phyloP scores from a whole-genome alignment of 2,329 filamentous ascomycete genomes.

The Exophiala oligosperma region DNA sequence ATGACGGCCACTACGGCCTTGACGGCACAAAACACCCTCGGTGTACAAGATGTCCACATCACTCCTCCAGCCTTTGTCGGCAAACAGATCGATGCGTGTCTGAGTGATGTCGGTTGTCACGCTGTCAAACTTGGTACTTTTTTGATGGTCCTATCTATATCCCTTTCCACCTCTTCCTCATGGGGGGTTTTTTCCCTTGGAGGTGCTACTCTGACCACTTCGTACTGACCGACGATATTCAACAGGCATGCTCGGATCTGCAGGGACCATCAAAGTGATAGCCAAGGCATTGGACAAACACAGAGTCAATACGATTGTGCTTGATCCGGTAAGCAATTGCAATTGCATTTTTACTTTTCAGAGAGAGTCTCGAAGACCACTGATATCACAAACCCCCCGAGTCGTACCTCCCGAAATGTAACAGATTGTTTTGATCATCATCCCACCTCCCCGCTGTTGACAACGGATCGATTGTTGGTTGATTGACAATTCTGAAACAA shows the following conservation, averaged over 20 bases:
- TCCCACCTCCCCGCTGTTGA: too few relatives aligned
- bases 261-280: conserved; percentile 67
- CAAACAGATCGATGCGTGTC: conserved; percentile 81
- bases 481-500: not conserved
- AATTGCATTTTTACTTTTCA: too few relatives aligned
- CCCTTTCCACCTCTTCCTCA: too few relatives aligned
- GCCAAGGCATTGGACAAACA: conserved; percentile 62
- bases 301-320: conserved; percentile 51
- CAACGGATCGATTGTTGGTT: not conserved
- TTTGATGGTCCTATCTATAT: not conserved
- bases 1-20: conserved; percentile 94
- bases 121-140: conserved; percentile 83
- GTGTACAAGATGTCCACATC: conserved; percentile 77
- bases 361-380: too few relatives aligned
- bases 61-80: conserved; percentile 75
- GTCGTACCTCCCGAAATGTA: too few relatives aligned
- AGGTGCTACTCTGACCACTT: too few relatives aligned
- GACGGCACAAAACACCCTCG: conserved; percentile 92
- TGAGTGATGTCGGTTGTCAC: conserved; percentile 81
- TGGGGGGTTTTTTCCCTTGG: too few relatives aligned
- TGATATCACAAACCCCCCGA: too few relatives aligned
- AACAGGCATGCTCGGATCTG: conserved; percentile 78
- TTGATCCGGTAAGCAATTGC: conserved; percentile 69
- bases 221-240: not conserved
- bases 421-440: too few relatives aligned